Base-by-base conservation (phyloP, 768 basidiomycete species). In the Collybiopsis luxurians region DNA sequence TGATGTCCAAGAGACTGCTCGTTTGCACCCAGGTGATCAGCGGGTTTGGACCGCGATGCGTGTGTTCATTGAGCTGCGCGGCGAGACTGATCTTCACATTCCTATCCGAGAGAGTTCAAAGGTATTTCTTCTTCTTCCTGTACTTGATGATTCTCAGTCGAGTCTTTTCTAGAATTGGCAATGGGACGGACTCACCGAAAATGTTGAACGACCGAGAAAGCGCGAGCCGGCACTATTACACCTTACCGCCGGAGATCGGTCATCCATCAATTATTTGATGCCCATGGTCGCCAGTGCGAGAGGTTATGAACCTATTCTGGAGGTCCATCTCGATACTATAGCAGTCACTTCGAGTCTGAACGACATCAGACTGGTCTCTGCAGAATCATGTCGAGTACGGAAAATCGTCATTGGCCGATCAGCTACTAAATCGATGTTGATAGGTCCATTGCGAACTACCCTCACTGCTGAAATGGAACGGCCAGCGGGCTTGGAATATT, bases 61-160 rank as follows among this genome's bases (percentile, higher is more conserved):
- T 62, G 70, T 98, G 4, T 90, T 92, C 61, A 69, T 97, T 23
- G 90, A 94, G 68, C 75, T 98, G 42, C 79, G 85, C 9, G 88
- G 90, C 49, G 81, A 86, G 24, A 90, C 92, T 0, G 84, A 81
- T 0, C 65, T 98, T 10, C 81, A 90, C 40, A 75, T 97, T n/a
- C 96, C 96, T 2, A 95, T 95, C 56, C 84, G 94, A 10, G 96
- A 98, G 71, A 71, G 85, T 1, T 97, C 94, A 0, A 98, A 98
- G 79, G 90, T 86, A 60, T 54, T 55, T 15, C 34, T 19, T 31
- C 34, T 39, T 15, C 44, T 23, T 27, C 21, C 44, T 56, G 28
- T 28, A 50, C 13, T 24, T 0, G 28, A 17, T 63, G 23, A 62
- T 59, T 40, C 39, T 45, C 43, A 4, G 39, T 27, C 2, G 3